Conservation (phyloP, 2,329 filamentous ascomycete species). For the Berkeleyomyces rouxiae region DNA sequence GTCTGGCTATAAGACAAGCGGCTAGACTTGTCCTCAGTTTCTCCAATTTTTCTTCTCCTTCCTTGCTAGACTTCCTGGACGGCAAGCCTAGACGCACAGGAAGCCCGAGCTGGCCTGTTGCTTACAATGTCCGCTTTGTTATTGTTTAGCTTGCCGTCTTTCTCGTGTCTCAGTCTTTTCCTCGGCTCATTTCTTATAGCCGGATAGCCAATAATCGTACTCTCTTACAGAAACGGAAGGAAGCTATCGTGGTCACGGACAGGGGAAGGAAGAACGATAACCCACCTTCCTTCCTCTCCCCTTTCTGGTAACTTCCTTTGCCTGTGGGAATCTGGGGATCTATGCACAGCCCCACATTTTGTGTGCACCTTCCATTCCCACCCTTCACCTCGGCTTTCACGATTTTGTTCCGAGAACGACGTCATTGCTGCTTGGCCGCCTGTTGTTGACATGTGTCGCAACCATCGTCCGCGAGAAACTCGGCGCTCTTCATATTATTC, state of each 20-base stretch:
- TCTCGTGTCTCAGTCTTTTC: background rate
- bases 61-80: background rate
- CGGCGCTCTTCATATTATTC: background rate
- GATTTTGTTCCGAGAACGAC: background rate
- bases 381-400: background rate
- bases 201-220: background rate
- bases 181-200: background rate
- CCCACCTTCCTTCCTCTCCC: background rate
- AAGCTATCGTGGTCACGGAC: background rate
- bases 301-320: background rate
- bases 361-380: background rate
- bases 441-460: background rate
- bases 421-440: background rate
- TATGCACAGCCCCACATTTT: background rate
- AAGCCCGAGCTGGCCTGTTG: background rate
- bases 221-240: background rate
- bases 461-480: background rate
- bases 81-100: background rate
- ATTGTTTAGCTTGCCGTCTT: background rate
- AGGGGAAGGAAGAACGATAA: background rate
- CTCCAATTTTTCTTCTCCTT: background rate
- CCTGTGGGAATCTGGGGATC: background rate
- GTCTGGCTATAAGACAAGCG: background rate
- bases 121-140: background rate
- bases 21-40: background rate